Conservation (phyloP, 163 green algal genomes). For the Scenedesmus sp. region DNA sequence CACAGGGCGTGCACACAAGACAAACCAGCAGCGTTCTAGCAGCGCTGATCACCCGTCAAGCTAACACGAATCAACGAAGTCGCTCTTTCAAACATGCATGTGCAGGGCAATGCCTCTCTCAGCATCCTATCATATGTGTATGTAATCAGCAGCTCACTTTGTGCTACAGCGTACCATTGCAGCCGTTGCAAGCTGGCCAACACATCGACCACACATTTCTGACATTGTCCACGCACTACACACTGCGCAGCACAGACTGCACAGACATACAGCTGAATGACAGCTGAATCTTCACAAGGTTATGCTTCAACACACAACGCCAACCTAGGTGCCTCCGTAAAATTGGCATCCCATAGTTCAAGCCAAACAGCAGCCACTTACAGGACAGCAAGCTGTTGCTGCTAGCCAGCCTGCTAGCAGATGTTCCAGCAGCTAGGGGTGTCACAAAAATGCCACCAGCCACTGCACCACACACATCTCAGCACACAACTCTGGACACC, state of each 20-base stretch:
- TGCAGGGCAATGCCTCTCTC: background rate
- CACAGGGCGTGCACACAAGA: background rate
- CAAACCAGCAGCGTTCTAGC: no score
- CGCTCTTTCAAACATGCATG: background rate
- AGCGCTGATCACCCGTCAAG: no score
- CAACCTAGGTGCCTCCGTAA: background rate
- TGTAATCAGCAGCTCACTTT: no score
- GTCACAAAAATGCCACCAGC: background rate
- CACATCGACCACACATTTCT: background rate
- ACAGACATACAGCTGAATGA: background rate
- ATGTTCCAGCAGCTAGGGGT: background rate
- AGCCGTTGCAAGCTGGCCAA: background rate
- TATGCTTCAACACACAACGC: background rate
- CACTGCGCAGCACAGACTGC: background rate
- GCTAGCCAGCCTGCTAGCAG: background rate
- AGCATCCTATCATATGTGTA: background rate
- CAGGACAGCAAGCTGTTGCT: background rate
- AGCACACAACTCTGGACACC: background rate
- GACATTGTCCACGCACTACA: background rate
- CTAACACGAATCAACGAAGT: background rate
- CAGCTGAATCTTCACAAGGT: background rate
- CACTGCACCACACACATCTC: background rate
- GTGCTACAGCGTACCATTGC: background rate
- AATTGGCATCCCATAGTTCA: background rate
- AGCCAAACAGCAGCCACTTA: background rate